phyloP scores from a whole-genome alignment of 805 yeast genomes.

The Cyberlindnera meyerae region DNA sequence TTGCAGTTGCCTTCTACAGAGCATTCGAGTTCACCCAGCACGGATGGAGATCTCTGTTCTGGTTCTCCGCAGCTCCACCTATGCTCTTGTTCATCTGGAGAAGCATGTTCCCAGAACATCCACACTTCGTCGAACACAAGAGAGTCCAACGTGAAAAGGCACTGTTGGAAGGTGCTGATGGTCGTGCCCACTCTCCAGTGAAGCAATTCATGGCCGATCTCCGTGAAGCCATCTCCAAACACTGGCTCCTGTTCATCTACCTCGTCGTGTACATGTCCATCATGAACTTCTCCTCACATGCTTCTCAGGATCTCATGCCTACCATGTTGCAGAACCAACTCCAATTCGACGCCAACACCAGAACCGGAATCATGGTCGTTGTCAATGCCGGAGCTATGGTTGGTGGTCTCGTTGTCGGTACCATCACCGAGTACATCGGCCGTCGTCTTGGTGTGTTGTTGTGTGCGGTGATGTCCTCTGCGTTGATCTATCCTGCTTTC shows the following conservation, averaged over 20 bases:
- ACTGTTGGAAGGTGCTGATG: constrained; percentile 23
- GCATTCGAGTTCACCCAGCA: constrained; percentile 50
- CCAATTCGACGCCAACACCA: constrained; percentile 37
- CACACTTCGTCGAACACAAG: constrained; percentile 38
- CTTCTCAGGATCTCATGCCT: constrained; percentile 71
- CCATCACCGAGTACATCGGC: constrained; percentile 52
- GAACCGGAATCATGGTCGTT: constrained; percentile 57
- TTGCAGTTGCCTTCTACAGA: constrained; percentile 60
- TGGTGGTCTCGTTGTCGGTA: constrained; percentile 61
- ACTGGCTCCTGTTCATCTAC: constrained; percentile 60
- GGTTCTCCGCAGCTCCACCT: constrained; percentile 72
- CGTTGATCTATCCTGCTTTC: constrained; percentile 58
- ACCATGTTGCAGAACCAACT: constrained; percentile 55
- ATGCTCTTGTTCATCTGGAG: constrained; percentile 56
- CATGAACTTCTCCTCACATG: constrained; percentile 69
- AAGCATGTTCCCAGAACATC: constrained; percentile 54
- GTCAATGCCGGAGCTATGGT: constrained; percentile 63
- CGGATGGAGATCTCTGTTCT: constrained; percentile 67
- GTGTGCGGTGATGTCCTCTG: constrained; percentile 51
- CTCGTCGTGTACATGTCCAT: constrained; percentile 60
- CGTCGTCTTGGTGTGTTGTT: constrained; percentile 52
- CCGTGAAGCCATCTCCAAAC: constrained; percentile 35
- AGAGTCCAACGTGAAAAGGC: constrained; percentile 22
- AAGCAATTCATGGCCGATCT: constrained; percentile 27
- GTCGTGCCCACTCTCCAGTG: constrained; percentile 17